A percentile compares a stretch with the other conserved stretches of the same genome.
phyloP scores from a whole-genome alignment of 1,284 basidiomycete genomes.

The Stygiomarasmius scandens region DNA sequence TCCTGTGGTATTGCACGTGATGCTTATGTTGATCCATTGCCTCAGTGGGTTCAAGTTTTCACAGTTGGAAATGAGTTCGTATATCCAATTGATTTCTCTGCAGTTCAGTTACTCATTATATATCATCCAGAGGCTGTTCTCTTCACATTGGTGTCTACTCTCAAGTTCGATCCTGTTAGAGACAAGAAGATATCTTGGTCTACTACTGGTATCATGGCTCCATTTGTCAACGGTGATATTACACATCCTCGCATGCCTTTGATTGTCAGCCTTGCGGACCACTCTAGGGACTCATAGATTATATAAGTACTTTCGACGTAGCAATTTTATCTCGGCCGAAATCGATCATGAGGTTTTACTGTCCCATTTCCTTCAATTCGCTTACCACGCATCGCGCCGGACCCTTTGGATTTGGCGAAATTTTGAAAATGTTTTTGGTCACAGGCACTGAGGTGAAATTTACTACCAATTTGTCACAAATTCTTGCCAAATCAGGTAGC shows the following conservation, averaged over 20 bases:
- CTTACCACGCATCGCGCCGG: no score
- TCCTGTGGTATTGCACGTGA: neutral
- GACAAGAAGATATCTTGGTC: slow-evolving; percentile 1
- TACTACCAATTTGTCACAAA: no score
- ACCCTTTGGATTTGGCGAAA: no score
- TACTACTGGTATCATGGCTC: neutral
- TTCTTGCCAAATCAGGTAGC: no score
- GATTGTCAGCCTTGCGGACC: neutral
- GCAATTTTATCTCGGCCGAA: no score
- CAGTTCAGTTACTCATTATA: neutral
- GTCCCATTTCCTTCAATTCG: no score
- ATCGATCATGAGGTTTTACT: no score
- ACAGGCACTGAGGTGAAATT: no score
- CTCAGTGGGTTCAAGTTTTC: slow-evolving; percentile 11
- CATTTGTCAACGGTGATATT: neutral
- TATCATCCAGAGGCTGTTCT: slow-evolving; percentile 4
- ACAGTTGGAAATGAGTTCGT: slow-evolving; percentile 12
- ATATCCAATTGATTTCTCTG: neutral
- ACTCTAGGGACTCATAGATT: neutral
- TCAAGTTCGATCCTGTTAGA: slow-evolving; percentile 2
- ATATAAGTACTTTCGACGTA: no score
- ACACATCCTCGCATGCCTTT: slow-evolving; percentile 5
- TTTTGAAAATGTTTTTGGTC: no score
- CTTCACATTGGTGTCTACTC: neutral
- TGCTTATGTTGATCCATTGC: no score